phyloP scores from a whole-genome alignment of 257 asterid species.

The Solanum medicagineum region DNA sequence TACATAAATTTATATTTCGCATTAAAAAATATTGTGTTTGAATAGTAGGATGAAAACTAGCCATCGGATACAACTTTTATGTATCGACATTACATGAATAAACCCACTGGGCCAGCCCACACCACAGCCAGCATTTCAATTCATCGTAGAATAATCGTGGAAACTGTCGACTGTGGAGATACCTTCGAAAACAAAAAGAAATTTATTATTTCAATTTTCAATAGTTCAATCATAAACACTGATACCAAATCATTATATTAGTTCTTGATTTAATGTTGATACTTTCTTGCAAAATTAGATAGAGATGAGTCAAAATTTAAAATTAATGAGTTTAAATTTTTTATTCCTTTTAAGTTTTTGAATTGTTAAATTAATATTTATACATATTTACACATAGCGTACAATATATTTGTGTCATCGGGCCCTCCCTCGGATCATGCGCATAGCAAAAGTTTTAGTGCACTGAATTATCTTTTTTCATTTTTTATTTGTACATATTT shows the following conservation, averaged over 20 bases:
- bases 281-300: background rate
- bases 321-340: background rate
- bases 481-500: background rate
- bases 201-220: background rate
- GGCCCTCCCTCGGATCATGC: too few species aligned
- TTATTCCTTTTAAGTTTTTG: background rate
- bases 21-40: too few species aligned
- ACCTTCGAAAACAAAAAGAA: too few species aligned
- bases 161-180: too few species aligned
- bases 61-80: too few species aligned
- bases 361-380: background rate
- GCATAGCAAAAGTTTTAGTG: too few species aligned
- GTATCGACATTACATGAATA: too few species aligned
- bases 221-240: background rate
- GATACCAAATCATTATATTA: background rate
- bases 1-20: too few species aligned
- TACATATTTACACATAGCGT: too few species aligned
- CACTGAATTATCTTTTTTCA: too few species aligned
- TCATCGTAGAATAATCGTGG: background rate
- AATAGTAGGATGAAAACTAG: too few species aligned
- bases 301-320: background rate
- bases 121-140: background rate
- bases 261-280: background rate
- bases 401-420: too few species aligned
- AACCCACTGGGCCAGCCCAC: background rate